phyloP scores from a whole-genome alignment of 768 basidiomycete species.

The Lentinula raphanica region DNA sequence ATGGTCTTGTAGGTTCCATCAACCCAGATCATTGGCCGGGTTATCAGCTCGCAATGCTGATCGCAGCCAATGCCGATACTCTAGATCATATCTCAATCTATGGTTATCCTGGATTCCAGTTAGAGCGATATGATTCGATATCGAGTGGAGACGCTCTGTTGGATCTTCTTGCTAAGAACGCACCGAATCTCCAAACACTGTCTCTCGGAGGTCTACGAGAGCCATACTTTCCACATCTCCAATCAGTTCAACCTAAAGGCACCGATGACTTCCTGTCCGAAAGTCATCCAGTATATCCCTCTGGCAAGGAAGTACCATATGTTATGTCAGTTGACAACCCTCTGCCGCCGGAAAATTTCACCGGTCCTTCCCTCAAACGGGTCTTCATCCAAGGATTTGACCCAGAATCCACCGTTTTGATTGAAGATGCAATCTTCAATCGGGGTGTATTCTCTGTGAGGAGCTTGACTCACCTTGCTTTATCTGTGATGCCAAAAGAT shows the following conservation, averaged over 20 bases:
- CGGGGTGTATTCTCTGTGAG: neutral
- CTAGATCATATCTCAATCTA: neutral
- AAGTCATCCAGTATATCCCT: neutral
- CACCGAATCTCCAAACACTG: neutral
- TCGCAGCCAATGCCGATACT: neutral
- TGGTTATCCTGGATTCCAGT: slow-evolving; percentile 4
- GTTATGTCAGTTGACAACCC: neutral
- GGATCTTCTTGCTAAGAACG: neutral
- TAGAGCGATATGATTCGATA: neutral
- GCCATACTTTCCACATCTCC: neutral
- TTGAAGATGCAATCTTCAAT: slow-evolving; percentile 1
- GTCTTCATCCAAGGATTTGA: neutral
- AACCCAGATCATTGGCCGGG: neutral
- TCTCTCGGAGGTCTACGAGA: neutral
- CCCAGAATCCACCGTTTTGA: neutral
- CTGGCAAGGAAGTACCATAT: neutral
- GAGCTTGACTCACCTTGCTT: neutral
- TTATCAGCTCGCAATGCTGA: neutral
- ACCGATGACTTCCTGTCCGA: neutral
- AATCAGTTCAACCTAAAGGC: no score
- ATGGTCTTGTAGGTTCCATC: neutral
- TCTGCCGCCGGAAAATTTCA: neutral
- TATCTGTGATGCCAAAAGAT: neutral
- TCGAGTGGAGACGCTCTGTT: neutral
- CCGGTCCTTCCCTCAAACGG: neutral